Base-by-base conservation (phyloP, 148 eudicot species). In the Rhododendron ovatum region DNA sequence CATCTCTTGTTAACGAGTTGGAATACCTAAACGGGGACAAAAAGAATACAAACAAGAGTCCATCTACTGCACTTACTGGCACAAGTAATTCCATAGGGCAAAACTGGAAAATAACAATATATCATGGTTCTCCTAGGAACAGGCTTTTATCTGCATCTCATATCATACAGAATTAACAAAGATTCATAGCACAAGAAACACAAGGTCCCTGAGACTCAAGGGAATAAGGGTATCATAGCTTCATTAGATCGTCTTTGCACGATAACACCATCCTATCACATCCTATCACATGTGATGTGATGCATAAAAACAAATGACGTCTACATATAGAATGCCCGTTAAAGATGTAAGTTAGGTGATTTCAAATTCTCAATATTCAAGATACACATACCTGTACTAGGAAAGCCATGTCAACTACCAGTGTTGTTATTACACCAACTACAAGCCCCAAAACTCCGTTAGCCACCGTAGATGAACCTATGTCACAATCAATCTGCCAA, bases 371-470 rank as follows among this genome's bases (percentile, higher is more conserved):
- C 47, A 61, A 7, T 17, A 88, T 1, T 9, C 48, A 78, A 28
- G 45, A 87, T n/a, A 50, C 10, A 85, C 76, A 86, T 94, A 97
- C 99, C 98, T 97, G 99, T 86, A 97, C 93, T 87, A 97, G 98
- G 90, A 97, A 97, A 87, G 99, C 99, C 98, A 97, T 95, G 85
- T 97, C 99, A 87, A 97, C 99, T 78, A 97, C 99, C 90, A 97
- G 91, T 83, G 98, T 90, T 26, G 98, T 97, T 82, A 97, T 95
- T 78, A 94, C 98, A 82, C 99, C 99, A 90, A 95, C 75, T 63
- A 97, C 99, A 87, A 97, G 96, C 78, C 99, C 99, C 93, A 97
- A 88, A 86, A 97, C 99, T 88, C 99, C 99, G 88, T 97, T 97
- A 86, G 99, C 99, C 86, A 97, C 99, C 18, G 99, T 93, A 83